Conservation (phyloP, 768 basidiomycete species). For the Dacryopinax primogenitus region DNA sequence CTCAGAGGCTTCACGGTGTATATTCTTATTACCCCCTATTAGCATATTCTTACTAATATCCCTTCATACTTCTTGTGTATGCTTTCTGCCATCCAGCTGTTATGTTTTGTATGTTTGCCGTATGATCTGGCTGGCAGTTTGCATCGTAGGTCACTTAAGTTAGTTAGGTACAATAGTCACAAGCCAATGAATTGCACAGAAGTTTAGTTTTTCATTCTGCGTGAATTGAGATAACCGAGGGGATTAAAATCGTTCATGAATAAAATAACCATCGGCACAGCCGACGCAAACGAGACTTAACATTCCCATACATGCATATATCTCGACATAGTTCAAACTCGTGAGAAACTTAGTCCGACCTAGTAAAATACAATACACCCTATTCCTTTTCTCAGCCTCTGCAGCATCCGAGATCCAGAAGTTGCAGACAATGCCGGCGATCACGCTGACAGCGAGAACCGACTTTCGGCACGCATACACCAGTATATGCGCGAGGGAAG, state of each 20-base stretch:
- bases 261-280: not conserved
- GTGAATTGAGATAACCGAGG: not conserved
- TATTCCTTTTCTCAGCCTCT: not conserved
- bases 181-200: not conserved
- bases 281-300: not conserved
- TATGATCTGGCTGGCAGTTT: not conserved
- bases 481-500: not conserved
- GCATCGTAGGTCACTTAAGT: not conserved
- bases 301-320: not conserved
- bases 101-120: not conserved
- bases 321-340: not conserved
- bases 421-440: too few species aligned
- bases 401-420: too few species aligned
- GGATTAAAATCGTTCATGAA: not conserved
- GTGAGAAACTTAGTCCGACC: not conserved
- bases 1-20: not conserved
- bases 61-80: not conserved
- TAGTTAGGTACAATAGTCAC: constrained; percentile 1
- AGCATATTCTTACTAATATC: not conserved
- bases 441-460: not conserved
- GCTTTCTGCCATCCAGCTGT: not conserved
- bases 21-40: not conserved
- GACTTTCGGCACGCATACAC: not conserved
- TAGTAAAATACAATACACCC: not conserved
- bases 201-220: not conserved